These are phyloP conservation scores for Fusarium sororula DNA, from an alignment of 2,329 filamentous ascomycete species.

Conservation along the genomic window DNA sequence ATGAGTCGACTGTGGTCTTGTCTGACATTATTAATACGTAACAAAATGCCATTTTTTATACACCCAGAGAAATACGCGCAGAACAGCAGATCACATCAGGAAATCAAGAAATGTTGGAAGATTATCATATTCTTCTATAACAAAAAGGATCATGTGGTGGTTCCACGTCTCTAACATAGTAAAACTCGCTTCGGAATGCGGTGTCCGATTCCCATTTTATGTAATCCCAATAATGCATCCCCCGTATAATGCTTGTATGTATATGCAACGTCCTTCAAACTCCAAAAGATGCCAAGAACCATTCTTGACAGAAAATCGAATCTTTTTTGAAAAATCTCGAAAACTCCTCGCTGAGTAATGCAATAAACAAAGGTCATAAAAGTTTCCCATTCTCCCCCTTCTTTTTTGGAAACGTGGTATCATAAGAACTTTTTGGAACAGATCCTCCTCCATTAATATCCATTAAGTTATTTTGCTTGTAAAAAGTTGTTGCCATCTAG, in stretches of 20 bases:
- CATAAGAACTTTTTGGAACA: conserved; percentile 24
- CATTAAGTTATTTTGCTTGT: conserved; percentile 24
- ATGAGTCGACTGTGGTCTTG: conserved; percentile 26
- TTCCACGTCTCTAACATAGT: conserved; percentile 24
- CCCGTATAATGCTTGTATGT: not conserved
- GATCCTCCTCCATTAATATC: conserved; percentile 31
- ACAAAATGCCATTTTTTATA: not conserved
- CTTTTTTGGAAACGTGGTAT: conserved; percentile 25
- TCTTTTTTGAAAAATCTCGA: conserved; percentile 23
- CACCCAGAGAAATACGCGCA: not conserved
- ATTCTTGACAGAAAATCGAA: conserved; percentile 1
- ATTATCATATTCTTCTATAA: conserved; percentile 13
- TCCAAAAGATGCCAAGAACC: conserved; percentile 19
- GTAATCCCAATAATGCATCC: conserved; percentile 10
- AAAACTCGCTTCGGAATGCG: conserved; percentile 23
- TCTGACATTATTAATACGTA: not conserved
- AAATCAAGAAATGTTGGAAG: conserved; percentile 2
- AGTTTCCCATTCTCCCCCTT: conserved; percentile 19
- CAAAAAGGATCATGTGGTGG: not conserved
- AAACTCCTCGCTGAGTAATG: conserved; percentile 41
- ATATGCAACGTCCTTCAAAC: conserved; percentile 10
- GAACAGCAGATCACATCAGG: not conserved
- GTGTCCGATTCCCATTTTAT: conserved; percentile 19
- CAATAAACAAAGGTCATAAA: conserved; percentile 26
- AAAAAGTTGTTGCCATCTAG: conserved; percentile 13